A percentile compares a stretch with the other conserved stretches of the same genome.
These are phyloP conservation scores for Saccharomycopsis sp. DNA, from an alignment of 805 yeast species.

Conservation along the genomic window DNA sequence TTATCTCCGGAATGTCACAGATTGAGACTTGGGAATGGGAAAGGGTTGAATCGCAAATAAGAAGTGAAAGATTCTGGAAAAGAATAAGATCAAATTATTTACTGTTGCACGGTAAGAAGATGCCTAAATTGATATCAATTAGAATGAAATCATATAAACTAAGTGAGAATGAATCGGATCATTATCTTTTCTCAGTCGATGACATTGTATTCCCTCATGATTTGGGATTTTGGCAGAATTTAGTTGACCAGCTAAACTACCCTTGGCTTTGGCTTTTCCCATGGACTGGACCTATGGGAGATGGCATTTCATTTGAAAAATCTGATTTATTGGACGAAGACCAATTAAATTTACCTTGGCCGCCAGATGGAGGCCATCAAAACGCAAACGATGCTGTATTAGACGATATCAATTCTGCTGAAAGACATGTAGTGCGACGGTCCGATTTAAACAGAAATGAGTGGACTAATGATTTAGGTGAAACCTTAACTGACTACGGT, in stretches of 20 bases:
- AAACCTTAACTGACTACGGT: slow-evolving; percentile 75
- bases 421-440: slow-evolving; percentile 12
- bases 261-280: slow-evolving; percentile 67
- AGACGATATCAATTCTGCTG: slow-evolving; percentile 16
- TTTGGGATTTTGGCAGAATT: slow-evolving; percentile 50
- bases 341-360: slow-evolving; percentile 77
- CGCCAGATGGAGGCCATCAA: slow-evolving; percentile 72
- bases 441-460: slow-evolving; percentile 3
- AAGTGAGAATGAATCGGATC: slow-evolving; percentile 8
- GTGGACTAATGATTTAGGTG: slow-evolving; percentile 83
- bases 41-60: slow-evolving; percentile 61
- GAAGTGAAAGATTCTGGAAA: slow-evolving; percentile 47
- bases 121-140: slow-evolving; percentile 20
- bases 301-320: slow-evolving; percentile 52
- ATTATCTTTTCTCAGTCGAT: slow-evolving; percentile 40
- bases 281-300: slow-evolving; percentile 53
- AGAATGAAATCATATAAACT: slow-evolving; percentile 14
- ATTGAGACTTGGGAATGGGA: slow-evolving; percentile 93
- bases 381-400: slow-evolving; percentile 25
- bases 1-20: slow-evolving; percentile 69
- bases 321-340: slow-evolving; percentile 50
- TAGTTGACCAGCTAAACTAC: slow-evolving; percentile 47
- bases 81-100: slow-evolving; percentile 40
- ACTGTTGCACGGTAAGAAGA: slow-evolving; percentile 21
- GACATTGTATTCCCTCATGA: slow-evolving; percentile 84